A percentile compares a stretch with the other conserved stretches of the same genome.
These are phyloP conservation scores for Trebouxia sp. DNA, from an alignment of 139 green algal genomes.

Conservation along the genomic window DNA sequence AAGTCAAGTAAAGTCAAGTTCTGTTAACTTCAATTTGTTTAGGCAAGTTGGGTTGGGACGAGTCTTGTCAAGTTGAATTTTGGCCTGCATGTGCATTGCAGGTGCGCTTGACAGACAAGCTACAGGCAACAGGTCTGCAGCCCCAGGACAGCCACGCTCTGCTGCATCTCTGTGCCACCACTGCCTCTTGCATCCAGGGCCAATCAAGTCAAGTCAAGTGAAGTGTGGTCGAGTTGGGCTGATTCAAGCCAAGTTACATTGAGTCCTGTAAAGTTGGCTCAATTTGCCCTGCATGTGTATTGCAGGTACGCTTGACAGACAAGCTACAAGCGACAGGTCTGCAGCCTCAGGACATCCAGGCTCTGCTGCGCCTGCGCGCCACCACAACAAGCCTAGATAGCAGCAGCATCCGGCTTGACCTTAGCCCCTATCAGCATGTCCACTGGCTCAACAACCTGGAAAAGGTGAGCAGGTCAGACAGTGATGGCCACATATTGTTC, in stretches of 20 bases:
- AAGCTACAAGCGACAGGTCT: slow-evolving; percentile 52
- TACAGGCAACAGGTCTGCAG: slow-evolving; percentile 50
- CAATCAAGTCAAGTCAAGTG: too few relatives aligned
- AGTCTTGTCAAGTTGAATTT: too few relatives aligned
- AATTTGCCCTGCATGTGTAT: not conserved
- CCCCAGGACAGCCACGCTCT: slow-evolving; percentile 7
- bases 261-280: too few relatives aligned
- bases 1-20: too few relatives aligned
- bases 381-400: not conserved
- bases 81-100: too few relatives aligned
- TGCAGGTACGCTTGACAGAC: slow-evolving; percentile 57
- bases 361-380: slow-evolving; percentile 19
- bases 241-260: too few relatives aligned
- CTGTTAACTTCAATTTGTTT: too few relatives aligned
- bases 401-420: slow-evolving; percentile 25
- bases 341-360: slow-evolving; percentile 15
- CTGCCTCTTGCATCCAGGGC: too few relatives aligned
- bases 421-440: slow-evolving; percentile 31
- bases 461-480: too few relatives aligned
- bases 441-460: slow-evolving; percentile 88
- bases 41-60: too few relatives aligned
- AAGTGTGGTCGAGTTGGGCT: too few relatives aligned
- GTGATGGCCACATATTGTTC: too few relatives aligned
- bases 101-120: slow-evolving; percentile 51
- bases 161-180: slow-evolving; percentile 6